A percentile compares a stretch with the other conserved stretches of the same genome.
phyloP scores from a whole-genome alignment of 257 asterid species.

The Solanum rostratum region DNA sequence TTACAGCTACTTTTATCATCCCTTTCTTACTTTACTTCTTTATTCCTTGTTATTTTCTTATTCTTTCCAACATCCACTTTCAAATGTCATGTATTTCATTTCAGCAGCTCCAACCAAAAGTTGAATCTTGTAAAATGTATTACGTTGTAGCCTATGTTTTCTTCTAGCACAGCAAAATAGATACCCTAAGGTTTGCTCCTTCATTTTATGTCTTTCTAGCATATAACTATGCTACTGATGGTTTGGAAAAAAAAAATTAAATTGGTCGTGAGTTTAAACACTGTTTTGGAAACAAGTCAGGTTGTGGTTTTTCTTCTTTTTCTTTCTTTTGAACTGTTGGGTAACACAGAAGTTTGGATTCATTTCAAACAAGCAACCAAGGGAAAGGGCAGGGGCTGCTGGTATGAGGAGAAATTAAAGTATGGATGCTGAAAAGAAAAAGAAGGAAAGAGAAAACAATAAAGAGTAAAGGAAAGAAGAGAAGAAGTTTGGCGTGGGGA shows the following conservation, averaged over 20 bases:
- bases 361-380: background rate
- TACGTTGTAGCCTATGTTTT: background rate
- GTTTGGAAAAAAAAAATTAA: background rate
- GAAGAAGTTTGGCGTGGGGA: background rate
- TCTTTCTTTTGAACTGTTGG: background rate
- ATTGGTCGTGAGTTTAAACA: background rate
- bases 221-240: background rate
- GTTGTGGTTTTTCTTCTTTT: background rate
- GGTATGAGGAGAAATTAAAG: background rate
- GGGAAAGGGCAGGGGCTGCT: background rate
- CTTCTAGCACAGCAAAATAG: background rate
- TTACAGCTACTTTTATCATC: background rate
- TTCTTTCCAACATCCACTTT: background rate
- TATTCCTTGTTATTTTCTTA: background rate
- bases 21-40: background rate
- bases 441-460: background rate
- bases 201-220: background rate
- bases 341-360: background rate
- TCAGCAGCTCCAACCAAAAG: background rate
- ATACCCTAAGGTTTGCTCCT: background rate
- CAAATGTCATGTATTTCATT: background rate
- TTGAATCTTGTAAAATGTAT: background rate
- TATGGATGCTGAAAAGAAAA: background rate
- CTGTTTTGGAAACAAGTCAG: background rate
- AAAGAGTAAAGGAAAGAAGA: background rate